Conservation (phyloP, 2,329 filamentous ascomycete genomes). For the Sporothrix variecibatus region DNA sequence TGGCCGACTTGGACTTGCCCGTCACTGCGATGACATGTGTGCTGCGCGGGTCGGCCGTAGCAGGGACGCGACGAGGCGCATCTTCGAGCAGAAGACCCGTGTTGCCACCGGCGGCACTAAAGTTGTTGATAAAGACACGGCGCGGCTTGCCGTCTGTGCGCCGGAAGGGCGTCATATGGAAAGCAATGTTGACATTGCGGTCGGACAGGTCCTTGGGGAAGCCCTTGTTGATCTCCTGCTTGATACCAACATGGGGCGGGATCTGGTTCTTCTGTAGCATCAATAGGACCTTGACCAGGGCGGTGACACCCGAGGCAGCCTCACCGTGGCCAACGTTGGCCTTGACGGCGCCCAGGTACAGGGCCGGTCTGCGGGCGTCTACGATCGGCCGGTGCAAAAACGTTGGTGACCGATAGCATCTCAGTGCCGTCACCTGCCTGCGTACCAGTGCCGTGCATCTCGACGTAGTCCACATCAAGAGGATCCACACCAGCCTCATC, state of each 20-base stretch:
- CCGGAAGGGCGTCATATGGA: slow-evolving; percentile 53
- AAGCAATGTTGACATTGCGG: slow-evolving; percentile 62
- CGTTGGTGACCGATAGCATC: slow-evolving; percentile 71
- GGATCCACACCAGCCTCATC: slow-evolving; percentile 74
- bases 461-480: slow-evolving; percentile 76
- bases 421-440: slow-evolving; percentile 82
- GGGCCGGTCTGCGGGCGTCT: slow-evolving; percentile 52
- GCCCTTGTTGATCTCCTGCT: slow-evolving; percentile 60
- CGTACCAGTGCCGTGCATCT: slow-evolving; percentile 88
- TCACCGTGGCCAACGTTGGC: slow-evolving; percentile 66
- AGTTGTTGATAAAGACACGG: slow-evolving; percentile 65
- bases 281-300: slow-evolving; percentile 64
- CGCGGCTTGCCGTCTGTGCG: slow-evolving; percentile 51
- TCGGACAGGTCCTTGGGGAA: slow-evolving; percentile 59
- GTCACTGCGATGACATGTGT: slow-evolving; percentile 62
- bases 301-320: slow-evolving; percentile 62
- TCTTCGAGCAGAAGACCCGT: slow-evolving; percentile 68
- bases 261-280: slow-evolving; percentile 66
- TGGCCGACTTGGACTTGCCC: slow-evolving; percentile 56
- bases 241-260: slow-evolving; percentile 69
- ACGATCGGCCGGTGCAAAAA: slow-evolving; percentile 51
- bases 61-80: slow-evolving; percentile 44
- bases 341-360: slow-evolving; percentile 65
- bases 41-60: slow-evolving; percentile 52
- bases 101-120: slow-evolving; percentile 71